A percentile compares a stretch with the other conserved stretches of the same genome.
These are phyloP conservation scores for Bombardia bombarda DNA, from an alignment of 495 filamentous ascomycete genomes.

Conservation along the genomic window DNA sequence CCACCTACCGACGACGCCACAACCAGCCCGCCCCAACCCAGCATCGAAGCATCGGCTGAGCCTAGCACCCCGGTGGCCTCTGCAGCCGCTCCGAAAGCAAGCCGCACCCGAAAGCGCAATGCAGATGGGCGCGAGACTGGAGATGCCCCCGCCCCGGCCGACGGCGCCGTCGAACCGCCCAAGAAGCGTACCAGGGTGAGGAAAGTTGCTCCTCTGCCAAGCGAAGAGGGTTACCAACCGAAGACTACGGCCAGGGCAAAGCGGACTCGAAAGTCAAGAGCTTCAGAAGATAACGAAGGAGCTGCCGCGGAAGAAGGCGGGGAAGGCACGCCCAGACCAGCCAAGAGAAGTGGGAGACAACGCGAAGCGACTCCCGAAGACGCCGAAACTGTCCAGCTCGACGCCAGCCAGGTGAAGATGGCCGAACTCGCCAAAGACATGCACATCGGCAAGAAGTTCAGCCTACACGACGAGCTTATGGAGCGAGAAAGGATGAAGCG, in stretches of 20 bases:
- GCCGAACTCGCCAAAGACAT: constrained; percentile 70
- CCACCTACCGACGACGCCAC: not conserved
- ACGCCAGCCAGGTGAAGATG: constrained; percentile 67
- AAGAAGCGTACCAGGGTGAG: constrained; percentile 7
- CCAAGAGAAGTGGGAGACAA: constrained; percentile 11
- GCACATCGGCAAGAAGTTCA: constrained; percentile 72
- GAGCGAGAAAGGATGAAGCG: constrained; percentile 37
- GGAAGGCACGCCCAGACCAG: constrained; percentile 13
- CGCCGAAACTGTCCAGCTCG: constrained; percentile 64
- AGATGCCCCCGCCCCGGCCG: not conserved
- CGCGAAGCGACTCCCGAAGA: constrained; percentile 62
- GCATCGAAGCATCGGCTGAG: not conserved
- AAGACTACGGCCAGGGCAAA: constrained; percentile 4
- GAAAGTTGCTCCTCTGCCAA: constrained; percentile 4
- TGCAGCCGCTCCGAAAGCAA: constrained; percentile 1
- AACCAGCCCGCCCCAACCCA: not conserved
- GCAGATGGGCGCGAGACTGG: not conserved
- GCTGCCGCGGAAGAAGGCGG: constrained; percentile 9
- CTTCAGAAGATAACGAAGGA: constrained; percentile 2
- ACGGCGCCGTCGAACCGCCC: constrained; percentile 1
- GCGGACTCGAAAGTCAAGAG: constrained; percentile 12
- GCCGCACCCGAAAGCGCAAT: constrained; percentile 10
- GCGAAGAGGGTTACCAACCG: constrained; percentile 9
- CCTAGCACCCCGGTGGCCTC: not conserved
- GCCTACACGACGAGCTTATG: constrained; percentile 51